Conservation (phyloP, 805 yeast species). For the Groenewaldozyma salmanticensis region DNA sequence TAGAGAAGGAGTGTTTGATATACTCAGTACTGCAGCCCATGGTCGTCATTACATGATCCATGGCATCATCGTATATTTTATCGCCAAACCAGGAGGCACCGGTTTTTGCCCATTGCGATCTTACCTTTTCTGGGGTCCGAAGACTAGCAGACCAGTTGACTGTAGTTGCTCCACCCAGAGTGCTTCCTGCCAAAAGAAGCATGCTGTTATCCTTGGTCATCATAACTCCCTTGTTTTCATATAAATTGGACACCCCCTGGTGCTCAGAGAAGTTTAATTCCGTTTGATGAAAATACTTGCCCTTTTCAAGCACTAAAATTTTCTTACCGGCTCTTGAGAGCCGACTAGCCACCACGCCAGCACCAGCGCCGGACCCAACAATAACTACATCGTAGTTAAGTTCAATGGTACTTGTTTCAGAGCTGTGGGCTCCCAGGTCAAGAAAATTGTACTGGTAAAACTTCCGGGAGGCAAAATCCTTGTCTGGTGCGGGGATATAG, state of each 20-base stretch:
- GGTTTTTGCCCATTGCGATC: slow-evolving; percentile 40
- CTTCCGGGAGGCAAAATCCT: slow-evolving; percentile 23
- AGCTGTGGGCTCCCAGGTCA: slow-evolving; percentile 12
- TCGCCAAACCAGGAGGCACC: slow-evolving; percentile 1
- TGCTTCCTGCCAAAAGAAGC: slow-evolving; percentile 39
- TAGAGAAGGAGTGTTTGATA: slow-evolving; percentile 36
- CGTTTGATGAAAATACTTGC: slow-evolving; percentile 31
- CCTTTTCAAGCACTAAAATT: slow-evolving; percentile 43
- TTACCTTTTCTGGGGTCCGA: slow-evolving; percentile 39
- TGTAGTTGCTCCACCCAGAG: slow-evolving; percentile 50
- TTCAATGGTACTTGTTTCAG: slow-evolving; percentile 9
- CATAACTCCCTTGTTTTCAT: slow-evolving; percentile 32
- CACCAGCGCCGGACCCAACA: slow-evolving; percentile 46
- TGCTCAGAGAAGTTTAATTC: slow-evolving; percentile 32
- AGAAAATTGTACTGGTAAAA: slow-evolving; percentile 28
- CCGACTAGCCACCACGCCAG: slow-evolving; percentile 43
- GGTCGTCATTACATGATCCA: slow-evolving; percentile 36
- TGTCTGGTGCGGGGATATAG: slow-evolving; percentile 14
- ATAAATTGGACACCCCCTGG: slow-evolving; percentile 30
- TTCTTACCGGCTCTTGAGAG: slow-evolving; percentile 35
- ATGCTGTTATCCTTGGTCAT: slow-evolving; percentile 29
- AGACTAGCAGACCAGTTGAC: slow-evolving; percentile 50
- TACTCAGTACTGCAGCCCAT: slow-evolving; percentile 39
- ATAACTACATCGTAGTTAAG: slow-evolving; percentile 21
- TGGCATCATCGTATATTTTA: slow-evolving; percentile 29